Evolutionary conservation across 768 basidiomycete genomes (phyloP).

Genomic region (Pulveroboletus sp.): DNA sequence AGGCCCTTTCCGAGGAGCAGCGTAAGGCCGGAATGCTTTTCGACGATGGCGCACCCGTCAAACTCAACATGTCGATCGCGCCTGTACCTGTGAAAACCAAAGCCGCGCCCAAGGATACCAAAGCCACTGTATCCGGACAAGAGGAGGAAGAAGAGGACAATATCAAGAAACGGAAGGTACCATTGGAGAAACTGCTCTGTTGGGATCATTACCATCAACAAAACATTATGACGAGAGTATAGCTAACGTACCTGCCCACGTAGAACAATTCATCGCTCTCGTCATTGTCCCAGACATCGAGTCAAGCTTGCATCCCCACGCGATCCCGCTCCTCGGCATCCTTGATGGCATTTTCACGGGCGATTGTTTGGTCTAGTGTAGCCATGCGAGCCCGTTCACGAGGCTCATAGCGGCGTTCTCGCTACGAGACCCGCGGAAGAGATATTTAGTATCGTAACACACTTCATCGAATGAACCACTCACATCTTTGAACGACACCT

Average conservation of each 20-base stretch:
- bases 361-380: constrained; percentile 70
- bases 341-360: constrained; percentile 64
- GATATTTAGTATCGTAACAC: background rate
- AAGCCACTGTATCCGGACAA: constrained; percentile 66
- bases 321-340: constrained; percentile 81
- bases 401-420: constrained; percentile 91
- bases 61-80: constrained; percentile 74
- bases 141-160: constrained; percentile 88
- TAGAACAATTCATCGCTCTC: constrained; percentile 93
- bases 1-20: constrained; percentile 86
- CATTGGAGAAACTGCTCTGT: constrained; percentile 78
- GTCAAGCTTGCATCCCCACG: constrained; percentile 71
- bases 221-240: background rate
- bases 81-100: constrained; percentile 47
- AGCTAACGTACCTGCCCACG: constrained; percentile 63
- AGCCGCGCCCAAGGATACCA: constrained; percentile 42
- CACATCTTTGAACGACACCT: constrained; percentile 84
- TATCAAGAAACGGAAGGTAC: constrained; percentile 75
- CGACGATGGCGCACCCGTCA: constrained; percentile 90
- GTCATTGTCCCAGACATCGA: constrained; percentile 91
- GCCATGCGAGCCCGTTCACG: constrained; percentile 82
- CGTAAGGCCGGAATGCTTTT: constrained; percentile 86
- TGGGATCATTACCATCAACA: background rate
- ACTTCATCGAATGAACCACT: constrained; percentile 33
- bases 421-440: constrained; percentile 43